phyloP scores from a whole-genome alignment of 176 grass and related monocot species.

The Eragrostis curvula region DNA sequence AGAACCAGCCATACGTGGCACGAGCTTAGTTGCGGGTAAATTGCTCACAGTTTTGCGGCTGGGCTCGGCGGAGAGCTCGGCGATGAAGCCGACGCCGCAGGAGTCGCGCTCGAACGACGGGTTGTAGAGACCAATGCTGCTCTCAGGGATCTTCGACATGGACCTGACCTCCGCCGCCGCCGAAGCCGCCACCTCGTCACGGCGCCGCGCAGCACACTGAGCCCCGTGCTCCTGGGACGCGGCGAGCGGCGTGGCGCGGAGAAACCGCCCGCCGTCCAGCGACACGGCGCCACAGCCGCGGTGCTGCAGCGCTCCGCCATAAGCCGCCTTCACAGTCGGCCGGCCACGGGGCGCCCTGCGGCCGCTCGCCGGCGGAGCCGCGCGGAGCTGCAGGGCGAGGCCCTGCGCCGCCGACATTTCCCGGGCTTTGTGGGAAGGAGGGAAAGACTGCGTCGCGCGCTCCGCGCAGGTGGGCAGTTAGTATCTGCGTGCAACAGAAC shows the following conservation, averaged over 20 bases:
- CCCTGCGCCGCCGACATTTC: constrained; percentile 54
- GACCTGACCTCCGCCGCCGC: constrained; percentile 32
- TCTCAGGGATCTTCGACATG: constrained; percentile 55
- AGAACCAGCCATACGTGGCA: background rate
- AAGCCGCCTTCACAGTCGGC: background rate
- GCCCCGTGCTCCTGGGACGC: constrained; percentile 7
- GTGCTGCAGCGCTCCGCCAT: constrained; percentile 13
- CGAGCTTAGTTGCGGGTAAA: background rate
- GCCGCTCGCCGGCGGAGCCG: constrained; percentile 12
- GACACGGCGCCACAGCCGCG: constrained; percentile 1
- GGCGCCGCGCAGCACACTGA: background rate
- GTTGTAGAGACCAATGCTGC: constrained; percentile 59
- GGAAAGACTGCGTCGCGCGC: background rate
- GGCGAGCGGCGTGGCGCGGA: constrained; percentile 15
- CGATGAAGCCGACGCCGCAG: constrained; percentile 68
- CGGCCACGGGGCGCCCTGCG: background rate
- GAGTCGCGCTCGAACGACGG: constrained; percentile 67
- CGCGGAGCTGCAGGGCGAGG: constrained; percentile 42
- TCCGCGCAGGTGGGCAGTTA: background rate
- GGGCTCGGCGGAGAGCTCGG: constrained; percentile 50
- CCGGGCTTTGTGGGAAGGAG: background rate
- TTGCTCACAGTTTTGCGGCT: constrained; percentile 54
- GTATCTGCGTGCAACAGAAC: constrained; percentile 5
- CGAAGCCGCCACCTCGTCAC: background rate
- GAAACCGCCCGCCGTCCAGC: constrained; percentile 17